Evolutionary conservation across 176 grass and related monocot species (phyloP), one percentile per base, ranked within the genome.

Genomic region (Tillandsia leiboldiana): DNA sequence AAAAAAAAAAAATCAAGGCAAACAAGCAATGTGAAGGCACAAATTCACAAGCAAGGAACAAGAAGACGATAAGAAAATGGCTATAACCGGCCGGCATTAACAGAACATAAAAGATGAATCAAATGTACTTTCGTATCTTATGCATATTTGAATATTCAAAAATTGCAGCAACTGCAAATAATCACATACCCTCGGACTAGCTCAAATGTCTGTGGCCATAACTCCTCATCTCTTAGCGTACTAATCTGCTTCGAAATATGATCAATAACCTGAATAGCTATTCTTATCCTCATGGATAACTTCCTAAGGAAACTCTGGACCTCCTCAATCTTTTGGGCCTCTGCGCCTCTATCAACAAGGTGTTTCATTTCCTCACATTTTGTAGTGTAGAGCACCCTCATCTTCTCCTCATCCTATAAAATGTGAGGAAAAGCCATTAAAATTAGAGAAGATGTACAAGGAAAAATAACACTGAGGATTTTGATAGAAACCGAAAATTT

Each of bases 171-270:
- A 68, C 26, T 28, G 58, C 51, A 49, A 47, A 65, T 10, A 84
- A 18, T 0, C 29, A 15, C 89, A 52, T 97, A 99, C 95, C 95
- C 95, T 90, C 88, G 82, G 50, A 99, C 78, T 27, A 99, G 81
- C 64, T 94, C 90, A 73, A 80, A 88, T 73, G 82, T 86, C 78
- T 94, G 87, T 71, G 90, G 90, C 95, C 95, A 99, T 75, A 99
- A 83, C 65, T 94, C 95, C 63, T 99, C 87, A 78, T 99, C 95
- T 68, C 95, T 85, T 26, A 99, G 67, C 66, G 81, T 87, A 72
- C 87, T 94, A n/a, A 99, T 99, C 78, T 90, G 93, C 10, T 79
- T 73, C 61, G 95, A 93, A 76, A 99, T 88, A 61, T 84, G 75
- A 76, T 83, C 86, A 17, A 99, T 90, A 63, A 99, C 72, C 69